A percentile compares a stretch with the other conserved stretches of the same genome.
Conservation (phyloP, 2,329 filamentous ascomycete species). For the Clarireedia paspali region DNA sequence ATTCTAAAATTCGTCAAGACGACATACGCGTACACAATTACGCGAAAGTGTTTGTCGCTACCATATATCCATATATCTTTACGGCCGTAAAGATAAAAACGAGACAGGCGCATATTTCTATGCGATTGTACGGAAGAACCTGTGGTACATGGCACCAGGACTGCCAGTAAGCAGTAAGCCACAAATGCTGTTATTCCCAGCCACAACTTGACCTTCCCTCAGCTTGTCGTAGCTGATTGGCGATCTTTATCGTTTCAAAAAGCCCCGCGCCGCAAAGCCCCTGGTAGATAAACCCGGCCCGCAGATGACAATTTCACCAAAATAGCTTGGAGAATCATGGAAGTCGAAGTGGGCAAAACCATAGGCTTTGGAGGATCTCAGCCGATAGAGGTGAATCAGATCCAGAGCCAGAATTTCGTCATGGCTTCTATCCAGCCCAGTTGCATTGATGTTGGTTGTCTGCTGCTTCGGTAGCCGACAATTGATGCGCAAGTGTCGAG, state of each 20-base stretch:
- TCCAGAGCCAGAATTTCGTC: background rate
- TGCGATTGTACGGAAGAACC: no score
- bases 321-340: background rate
- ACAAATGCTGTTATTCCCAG: no score
- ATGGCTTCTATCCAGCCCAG: background rate
- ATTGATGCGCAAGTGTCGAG: background rate
- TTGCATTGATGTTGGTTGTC: background rate
- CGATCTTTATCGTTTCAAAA: background rate
- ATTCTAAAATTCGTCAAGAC: no score
- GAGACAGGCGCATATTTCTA: no score
- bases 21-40: no score
- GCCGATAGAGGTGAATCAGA: background rate
- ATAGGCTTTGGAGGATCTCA: background rate
- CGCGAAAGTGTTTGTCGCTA: no score
- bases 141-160: no score
- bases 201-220: background rate
- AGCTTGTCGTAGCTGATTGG: background rate
- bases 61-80: no score
- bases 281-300: background rate
- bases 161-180: no score
- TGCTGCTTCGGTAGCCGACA: no score
- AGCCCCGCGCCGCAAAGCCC: background rate
- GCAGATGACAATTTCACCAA: background rate
- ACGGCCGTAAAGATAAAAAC: no score
- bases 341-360: background rate